phyloP scores from a whole-genome alignment of 2,329 filamentous ascomycete species.

The Epichloe hybrida region DNA sequence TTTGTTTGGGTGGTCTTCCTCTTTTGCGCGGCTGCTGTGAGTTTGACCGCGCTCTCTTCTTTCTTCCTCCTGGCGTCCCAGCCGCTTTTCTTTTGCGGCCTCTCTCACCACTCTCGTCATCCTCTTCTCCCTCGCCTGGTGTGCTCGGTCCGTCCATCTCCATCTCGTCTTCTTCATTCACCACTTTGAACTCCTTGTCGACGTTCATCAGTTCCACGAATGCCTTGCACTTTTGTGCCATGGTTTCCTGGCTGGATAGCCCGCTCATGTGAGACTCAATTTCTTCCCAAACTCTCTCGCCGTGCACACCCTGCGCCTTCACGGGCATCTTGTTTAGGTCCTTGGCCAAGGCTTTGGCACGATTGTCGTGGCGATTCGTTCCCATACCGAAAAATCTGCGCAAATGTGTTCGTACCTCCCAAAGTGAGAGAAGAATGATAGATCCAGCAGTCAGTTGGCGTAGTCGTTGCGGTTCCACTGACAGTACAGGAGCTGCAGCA shows the following conservation, averaged over 20 bases:
- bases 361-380: slow-evolving; percentile 44
- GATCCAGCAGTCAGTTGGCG: slow-evolving; percentile 61
- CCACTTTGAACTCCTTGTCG: slow-evolving; percentile 66
- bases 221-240: slow-evolving; percentile 61
- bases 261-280: slow-evolving; percentile 52
- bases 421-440: slow-evolving; percentile 67
- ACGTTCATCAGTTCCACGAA: slow-evolving; percentile 67
- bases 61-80: slow-evolving; percentile 37
- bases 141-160: slow-evolving; percentile 35
- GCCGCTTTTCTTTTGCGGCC: slow-evolving; percentile 44
- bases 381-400: slow-evolving; percentile 68
- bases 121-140: slow-evolving; percentile 38
- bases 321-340: slow-evolving; percentile 67
- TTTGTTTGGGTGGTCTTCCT: slow-evolving; percentile 37
- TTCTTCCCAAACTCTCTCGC: slow-evolving; percentile 73
- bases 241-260: slow-evolving; percentile 52
- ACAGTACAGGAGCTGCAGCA: slow-evolving; percentile 8
- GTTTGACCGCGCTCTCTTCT: slow-evolving; percentile 43
- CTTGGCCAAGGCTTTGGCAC: slow-evolving; percentile 56
- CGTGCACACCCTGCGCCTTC: slow-evolving; percentile 61
- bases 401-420: slow-evolving; percentile 74
- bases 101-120: slow-evolving; percentile 32
- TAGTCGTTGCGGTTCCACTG: slow-evolving; percentile 44
- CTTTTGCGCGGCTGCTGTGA: slow-evolving; percentile 37
- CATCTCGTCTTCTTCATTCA: slow-evolving; percentile 46